Conservation (phyloP, 441 rosid genomes). For the Cnidoscolus chayamansa region DNA sequence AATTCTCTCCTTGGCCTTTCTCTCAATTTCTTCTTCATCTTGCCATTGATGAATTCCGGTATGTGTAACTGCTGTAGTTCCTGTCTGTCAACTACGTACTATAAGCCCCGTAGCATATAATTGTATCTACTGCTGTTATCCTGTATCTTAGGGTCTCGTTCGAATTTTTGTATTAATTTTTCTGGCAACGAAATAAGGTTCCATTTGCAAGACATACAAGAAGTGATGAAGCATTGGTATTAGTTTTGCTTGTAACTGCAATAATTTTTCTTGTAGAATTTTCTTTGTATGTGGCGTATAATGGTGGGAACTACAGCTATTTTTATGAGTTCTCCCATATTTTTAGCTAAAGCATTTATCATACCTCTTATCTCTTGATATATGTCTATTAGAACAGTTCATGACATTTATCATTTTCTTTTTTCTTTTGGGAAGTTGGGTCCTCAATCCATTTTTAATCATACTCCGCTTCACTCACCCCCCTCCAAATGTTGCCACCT, state of each 20-base stretch:
- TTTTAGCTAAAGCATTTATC: not conserved
- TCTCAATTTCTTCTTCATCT: conserved; percentile 83
- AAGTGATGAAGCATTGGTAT: not conserved
- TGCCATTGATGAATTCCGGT: conserved; percentile 81
- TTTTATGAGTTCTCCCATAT: not conserved
- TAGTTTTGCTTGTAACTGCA: not conserved
- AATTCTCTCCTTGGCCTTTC: conserved; percentile 73
- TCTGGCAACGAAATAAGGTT: too few relatives aligned
- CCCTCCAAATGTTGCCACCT: not conserved
- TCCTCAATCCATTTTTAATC: not conserved
- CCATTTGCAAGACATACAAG: not conserved
- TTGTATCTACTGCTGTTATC: too few relatives aligned
- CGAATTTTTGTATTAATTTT: too few relatives aligned
- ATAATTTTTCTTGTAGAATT: too few relatives aligned
- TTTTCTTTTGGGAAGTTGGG: not conserved
- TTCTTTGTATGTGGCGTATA: not conserved
- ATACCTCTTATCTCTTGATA: not conserved
- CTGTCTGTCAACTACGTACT: not conserved
- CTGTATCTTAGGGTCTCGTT: too few relatives aligned
- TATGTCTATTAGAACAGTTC: not conserved
- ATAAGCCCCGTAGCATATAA: not conserved
- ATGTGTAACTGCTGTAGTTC: conserved; percentile 10
- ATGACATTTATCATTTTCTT: not conserved
- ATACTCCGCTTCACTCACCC: not conserved
- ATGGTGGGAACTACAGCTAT: not conserved